Percentiles rank a stretch among this genome's conserved stretches.
Evolutionary conservation across 257 asterid genomes (phyloP).

Genomic region (Fraxinus pennsylvanica): DNA sequence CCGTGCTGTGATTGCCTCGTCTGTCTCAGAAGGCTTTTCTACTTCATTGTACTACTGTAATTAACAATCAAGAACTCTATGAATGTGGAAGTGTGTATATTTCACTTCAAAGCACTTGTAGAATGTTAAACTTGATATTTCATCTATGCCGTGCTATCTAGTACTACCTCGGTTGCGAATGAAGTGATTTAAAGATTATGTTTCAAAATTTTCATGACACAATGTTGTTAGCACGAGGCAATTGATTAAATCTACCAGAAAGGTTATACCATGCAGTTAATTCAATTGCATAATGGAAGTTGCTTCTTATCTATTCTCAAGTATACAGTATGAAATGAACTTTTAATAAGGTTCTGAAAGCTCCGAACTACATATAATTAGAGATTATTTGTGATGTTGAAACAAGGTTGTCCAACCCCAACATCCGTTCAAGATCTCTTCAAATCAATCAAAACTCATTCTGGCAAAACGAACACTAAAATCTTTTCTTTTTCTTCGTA

Average conservation of each 20-base stretch:
- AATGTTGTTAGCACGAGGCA: neutral
- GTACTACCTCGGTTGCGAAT: neutral
- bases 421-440: neutral
- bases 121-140: neutral
- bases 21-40: constrained; percentile 4
- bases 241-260: neutral
- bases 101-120: neutral
- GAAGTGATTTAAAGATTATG: neutral
- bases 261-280: too few species aligned
- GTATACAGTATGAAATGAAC: neutral
- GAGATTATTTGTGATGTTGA: constrained; percentile 13
- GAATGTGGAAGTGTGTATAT: neutral
- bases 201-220: neutral
- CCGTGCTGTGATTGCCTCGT: neutral
- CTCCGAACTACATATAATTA: neutral
- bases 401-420: neutral
- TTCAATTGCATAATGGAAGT: too few species aligned
- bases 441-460: neutral
- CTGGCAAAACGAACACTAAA: neutral
- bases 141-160: neutral
- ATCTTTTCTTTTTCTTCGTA: neutral
- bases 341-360: neutral
- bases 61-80: neutral
- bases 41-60: neutral
- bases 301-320: too few species aligned